phyloP scores from a whole-genome alignment of 2,329 filamentous ascomycete genomes.

The Nothomitra cinnamomea region DNA sequence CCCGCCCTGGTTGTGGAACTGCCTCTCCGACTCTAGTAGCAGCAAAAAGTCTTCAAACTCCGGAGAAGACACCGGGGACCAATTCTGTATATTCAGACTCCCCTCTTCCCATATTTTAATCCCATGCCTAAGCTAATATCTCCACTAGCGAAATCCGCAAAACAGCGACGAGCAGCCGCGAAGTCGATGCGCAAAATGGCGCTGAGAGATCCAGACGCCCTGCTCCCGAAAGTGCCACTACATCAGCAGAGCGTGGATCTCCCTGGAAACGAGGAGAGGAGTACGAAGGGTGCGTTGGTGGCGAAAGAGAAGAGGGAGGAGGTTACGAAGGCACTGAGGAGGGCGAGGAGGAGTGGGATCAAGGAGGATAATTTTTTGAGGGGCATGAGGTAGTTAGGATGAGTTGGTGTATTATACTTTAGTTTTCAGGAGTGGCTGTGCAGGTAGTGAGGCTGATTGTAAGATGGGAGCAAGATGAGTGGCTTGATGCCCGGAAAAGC shows the following conservation, averaged over 20 bases:
- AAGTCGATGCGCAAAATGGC: slow-evolving; percentile 43
- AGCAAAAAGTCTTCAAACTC: slow-evolving; percentile 27
- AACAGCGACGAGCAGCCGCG: slow-evolving; percentile 54
- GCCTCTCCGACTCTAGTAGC: slow-evolving; percentile 44
- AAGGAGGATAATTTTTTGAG: slow-evolving; percentile 79
- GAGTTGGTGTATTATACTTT: too few relatives aligned
- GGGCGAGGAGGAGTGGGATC: slow-evolving; percentile 57
- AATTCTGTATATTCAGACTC: slow-evolving; percentile 50
- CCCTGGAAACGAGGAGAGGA: slow-evolving; percentile 32
- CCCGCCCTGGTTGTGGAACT: slow-evolving; percentile 63
- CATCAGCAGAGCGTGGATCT: slow-evolving; percentile 67
- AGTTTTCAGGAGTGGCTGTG: too few relatives aligned
- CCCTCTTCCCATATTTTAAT: neutral
- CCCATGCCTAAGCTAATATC: too few relatives aligned
- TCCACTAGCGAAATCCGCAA: slow-evolving; percentile 63
- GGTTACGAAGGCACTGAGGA: slow-evolving; percentile 54
- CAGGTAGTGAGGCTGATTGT: too few relatives aligned
- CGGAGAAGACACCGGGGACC: slow-evolving; percentile 41
- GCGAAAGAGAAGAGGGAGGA: slow-evolving; percentile 38
- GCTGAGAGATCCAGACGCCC: slow-evolving; percentile 46
- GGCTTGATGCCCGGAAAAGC: too few relatives aligned
- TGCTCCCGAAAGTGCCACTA: slow-evolving; percentile 49
- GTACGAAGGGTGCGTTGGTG: slow-evolving; percentile 26
- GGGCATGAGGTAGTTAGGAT: slow-evolving; percentile 41
- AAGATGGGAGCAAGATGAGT: neutral